Evolutionary conservation across 345 rosid species (phyloP).

Genomic region (Aquilaria yunnanensis): DNA sequence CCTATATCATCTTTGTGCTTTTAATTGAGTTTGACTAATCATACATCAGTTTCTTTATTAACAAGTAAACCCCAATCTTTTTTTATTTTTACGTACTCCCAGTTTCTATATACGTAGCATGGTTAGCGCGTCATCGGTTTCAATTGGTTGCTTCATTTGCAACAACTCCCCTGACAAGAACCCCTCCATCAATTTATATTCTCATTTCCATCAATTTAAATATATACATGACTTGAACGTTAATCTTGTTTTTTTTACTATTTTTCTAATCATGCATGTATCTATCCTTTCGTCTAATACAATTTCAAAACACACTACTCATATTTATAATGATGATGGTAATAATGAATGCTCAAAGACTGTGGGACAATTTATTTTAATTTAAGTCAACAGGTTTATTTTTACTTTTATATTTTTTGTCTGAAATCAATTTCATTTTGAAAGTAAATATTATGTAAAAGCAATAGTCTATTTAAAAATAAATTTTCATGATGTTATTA

Average conservation of each 20-base stretch:
- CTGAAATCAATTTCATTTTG: too few relatives aligned
- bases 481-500: too few relatives aligned
- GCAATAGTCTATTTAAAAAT: too few relatives aligned
- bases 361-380: too few relatives aligned
- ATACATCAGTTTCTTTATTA: conserved; percentile 22
- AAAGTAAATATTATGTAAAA: too few relatives aligned
- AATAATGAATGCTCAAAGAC: too few relatives aligned
- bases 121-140: conserved; percentile 27
- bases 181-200: conserved; percentile 3
- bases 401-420: too few relatives aligned
- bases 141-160: conserved; percentile 25
- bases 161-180: conserved; percentile 23
- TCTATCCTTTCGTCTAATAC: too few relatives aligned
- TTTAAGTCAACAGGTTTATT: too few relatives aligned
- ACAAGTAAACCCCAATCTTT: conserved; percentile 17
- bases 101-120: conserved; percentile 34
- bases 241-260: conserved; percentile 3
- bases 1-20: conserved; percentile 11
- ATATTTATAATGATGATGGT: too few relatives aligned
- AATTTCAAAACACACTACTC: too few relatives aligned
- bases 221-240: conserved; percentile 12
- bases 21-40: conserved; percentile 25
- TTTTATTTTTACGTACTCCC: conserved; percentile 7
- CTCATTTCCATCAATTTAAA: neutral
- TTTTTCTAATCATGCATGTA: too few relatives aligned